These are phyloP conservation scores for Chlorociboria aeruginascens DNA, from an alignment of 495 filamentous ascomycete species.

Conservation along the genomic window DNA sequence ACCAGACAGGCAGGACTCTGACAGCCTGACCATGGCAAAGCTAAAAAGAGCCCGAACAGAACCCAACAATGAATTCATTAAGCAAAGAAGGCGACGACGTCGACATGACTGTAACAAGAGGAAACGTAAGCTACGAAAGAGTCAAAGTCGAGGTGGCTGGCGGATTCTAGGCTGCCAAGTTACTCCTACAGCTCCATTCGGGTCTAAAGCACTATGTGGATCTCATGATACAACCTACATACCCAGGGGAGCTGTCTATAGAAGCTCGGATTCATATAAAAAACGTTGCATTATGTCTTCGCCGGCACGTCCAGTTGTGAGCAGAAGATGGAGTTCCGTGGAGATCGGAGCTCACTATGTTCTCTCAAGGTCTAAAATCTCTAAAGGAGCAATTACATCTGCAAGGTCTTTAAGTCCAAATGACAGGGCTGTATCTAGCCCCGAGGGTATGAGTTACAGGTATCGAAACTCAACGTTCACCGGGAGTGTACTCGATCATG, in stretches of 20 bases:
- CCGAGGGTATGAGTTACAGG: background rate
- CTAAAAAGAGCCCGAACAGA: conserved; percentile 3
- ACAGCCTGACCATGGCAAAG: conserved; percentile 11
- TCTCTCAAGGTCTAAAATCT: background rate
- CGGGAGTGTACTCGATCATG: conserved; percentile 2
- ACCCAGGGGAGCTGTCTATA: background rate
- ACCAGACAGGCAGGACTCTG: background rate
- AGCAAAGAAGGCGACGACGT: background rate
- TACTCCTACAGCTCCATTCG: conserved; percentile 2
- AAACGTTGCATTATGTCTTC: background rate
- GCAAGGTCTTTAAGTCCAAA: background rate
- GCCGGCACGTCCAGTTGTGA: background rate
- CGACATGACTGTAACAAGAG: background rate
- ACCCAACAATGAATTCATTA: background rate
- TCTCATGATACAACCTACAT: background rate
- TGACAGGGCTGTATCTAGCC: background rate
- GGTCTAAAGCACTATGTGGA: conserved; percentile 1
- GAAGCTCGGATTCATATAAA: conserved; percentile 1
- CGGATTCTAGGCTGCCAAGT: background rate
- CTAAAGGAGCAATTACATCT: background rate
- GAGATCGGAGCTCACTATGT: conserved; percentile 7
- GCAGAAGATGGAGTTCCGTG: conserved; percentile 16
- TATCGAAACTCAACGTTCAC: conserved; percentile 7
- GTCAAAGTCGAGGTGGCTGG: conserved; percentile 2
- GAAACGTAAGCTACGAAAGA: background rate